Evolutionary conservation across 495 filamentous ascomycete genomes (phyloP), one percentile per base, ranked within the genome.

Genomic region (Extremus antarcticus): DNA sequence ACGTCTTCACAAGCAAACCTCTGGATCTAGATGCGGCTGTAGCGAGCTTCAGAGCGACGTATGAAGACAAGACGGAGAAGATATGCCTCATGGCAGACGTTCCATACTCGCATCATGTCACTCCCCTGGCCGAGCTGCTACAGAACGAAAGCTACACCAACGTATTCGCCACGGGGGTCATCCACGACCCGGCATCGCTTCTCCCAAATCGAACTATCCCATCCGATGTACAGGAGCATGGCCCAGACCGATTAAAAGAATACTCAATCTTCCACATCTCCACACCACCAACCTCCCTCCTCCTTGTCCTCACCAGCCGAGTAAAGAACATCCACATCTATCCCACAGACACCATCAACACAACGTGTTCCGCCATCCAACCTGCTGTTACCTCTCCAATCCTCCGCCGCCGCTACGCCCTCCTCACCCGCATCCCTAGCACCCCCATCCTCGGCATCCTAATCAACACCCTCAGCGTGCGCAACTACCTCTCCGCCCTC

Each of bases 181-280:
- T 90, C 17, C 87, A 89, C 63, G 76, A 95, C 58, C 89, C 92
- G 0, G 82, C 81, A 0, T 86, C 87, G 4, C 72, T 74, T 0
- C 81, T 98, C 60, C 92, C 92, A n/a, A 98, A 98, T 69, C 83
- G 92, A 17, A 75, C 75, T 0, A 68, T 83, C 4, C 81, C 82
- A 10, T 64, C 70, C 1, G 73, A 73, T 13, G 74, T 81, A 2
- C 57, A 61, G 23, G 66, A 64, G n/a, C 68, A 74, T 25, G 63
- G 68, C 11, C 66, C 70, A 3, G 70, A 78, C 40, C 73, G 75
- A 17, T 73, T 94, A 20, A 74, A 76, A 43, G 77, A 85, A 2
- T 88, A 87, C 75, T 75, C 83, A 49, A 69, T 97, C 53, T 97
- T 95, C 71, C 92, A 98, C 69, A 86, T 98, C 53, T 87, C 88